These are phyloP conservation scores for Escovopsis sp. DNA, from an alignment of 2,329 filamentous ascomycete genomes.

Conservation along the genomic window DNA sequence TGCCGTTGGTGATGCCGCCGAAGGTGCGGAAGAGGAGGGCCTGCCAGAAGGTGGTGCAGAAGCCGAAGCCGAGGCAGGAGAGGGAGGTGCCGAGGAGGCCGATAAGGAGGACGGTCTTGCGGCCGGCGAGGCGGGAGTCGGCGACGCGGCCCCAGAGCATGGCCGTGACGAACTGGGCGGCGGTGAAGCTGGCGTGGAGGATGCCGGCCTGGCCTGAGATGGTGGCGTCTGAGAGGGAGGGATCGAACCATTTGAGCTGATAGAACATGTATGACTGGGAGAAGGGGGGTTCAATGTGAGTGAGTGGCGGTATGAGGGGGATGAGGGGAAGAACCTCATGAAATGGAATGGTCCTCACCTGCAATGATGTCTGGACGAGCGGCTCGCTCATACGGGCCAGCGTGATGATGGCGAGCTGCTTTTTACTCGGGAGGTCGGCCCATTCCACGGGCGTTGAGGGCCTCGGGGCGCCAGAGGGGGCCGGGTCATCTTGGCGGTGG, in stretches of 20 bases:
- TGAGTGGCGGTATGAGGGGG: background rate
- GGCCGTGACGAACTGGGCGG: slow-evolving; percentile 67
- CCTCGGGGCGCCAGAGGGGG: background rate
- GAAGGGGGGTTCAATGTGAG: background rate
- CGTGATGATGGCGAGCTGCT: slow-evolving; percentile 63
- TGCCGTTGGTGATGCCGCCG: slow-evolving; percentile 58
- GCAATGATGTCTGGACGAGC: slow-evolving; percentile 60
- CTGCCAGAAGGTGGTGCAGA: slow-evolving; percentile 50
- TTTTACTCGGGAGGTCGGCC: slow-evolving; percentile 59
- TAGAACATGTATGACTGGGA: slow-evolving; percentile 68
- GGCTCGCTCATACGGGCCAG: slow-evolving; percentile 70
- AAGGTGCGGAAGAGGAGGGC: slow-evolving; percentile 56
- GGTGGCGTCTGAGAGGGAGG: slow-evolving; percentile 37
- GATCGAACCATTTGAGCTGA: slow-evolving; percentile 64
- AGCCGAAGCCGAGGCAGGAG: slow-evolving; percentile 40
- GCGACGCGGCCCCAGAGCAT: slow-evolving; percentile 68
- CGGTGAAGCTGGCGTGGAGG: slow-evolving; percentile 64
- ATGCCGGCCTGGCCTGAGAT: slow-evolving; percentile 68
- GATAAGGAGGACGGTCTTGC: slow-evolving; percentile 65
- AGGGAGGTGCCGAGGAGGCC: slow-evolving; percentile 52
- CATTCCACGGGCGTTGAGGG: slow-evolving; percentile 26
- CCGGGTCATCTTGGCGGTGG: background rate
- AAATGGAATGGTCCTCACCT: slow-evolving; percentile 21
- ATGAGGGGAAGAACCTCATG: background rate
- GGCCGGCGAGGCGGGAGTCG: slow-evolving; percentile 45